phyloP scores from a whole-genome alignment of 371 early-diverging fungal genomes.

The Haplosporangium sp. region DNA sequence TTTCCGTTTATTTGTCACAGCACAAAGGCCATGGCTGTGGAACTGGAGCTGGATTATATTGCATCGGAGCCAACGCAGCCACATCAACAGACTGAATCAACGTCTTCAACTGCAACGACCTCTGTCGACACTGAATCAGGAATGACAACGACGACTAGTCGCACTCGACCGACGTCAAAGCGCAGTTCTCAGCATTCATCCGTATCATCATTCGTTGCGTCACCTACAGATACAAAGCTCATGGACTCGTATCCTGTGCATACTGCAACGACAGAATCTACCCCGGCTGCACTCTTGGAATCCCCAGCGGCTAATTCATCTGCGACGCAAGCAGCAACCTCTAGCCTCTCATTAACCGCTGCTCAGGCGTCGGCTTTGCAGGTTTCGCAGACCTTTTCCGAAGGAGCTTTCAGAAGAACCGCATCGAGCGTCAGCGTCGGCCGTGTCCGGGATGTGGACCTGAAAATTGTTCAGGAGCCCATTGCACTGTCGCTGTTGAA shows the following conservation, averaged over 20 bases:
- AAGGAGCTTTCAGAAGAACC: conserved; percentile 44
- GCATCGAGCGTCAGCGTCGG: conserved; percentile 32
- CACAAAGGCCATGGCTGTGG: conserved; percentile 58
- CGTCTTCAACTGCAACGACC: neutral
- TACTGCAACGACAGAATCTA: conserved; percentile 20
- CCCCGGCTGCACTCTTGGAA: conserved; percentile 20
- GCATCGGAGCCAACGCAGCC: conserved; percentile 49
- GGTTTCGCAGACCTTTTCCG: conserved; percentile 40
- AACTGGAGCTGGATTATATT: conserved; percentile 60
- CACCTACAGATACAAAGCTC: conserved; percentile 14
- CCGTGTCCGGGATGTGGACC: conserved; percentile 47
- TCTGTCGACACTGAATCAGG: conserved; percentile 7
- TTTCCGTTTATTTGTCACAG: conserved; percentile 65
- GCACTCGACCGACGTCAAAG: conserved; percentile 11
- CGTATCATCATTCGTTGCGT: conserved; percentile 28
- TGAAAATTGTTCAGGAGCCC: conserved; percentile 56
- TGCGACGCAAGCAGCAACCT: conserved; percentile 5
- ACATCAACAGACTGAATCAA: conserved; percentile 5
- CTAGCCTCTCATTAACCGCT: conserved; percentile 19
- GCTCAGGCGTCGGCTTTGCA: conserved; percentile 30
- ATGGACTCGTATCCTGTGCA: conserved; percentile 12
- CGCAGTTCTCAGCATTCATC: conserved; percentile 46
- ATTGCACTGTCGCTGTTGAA: conserved; percentile 58
- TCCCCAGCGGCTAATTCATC: conserved; percentile 17
- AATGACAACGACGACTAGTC: neutral